Base-by-base conservation (phyloP, 768 basidiomycete species). In the Albatrellus ellisii region DNA sequence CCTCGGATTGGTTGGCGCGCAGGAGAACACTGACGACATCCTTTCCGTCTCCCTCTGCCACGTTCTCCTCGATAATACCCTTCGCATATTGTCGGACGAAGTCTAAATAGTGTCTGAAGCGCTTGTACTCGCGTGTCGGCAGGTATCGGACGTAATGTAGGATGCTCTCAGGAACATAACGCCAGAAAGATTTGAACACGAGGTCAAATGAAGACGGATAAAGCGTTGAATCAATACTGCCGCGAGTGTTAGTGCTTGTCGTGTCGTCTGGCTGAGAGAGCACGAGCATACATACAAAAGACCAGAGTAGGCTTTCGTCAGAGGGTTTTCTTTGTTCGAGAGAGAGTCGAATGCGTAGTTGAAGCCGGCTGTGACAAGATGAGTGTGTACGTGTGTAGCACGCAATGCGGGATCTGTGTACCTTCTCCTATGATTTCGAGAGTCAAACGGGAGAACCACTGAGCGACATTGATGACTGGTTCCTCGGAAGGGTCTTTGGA, bases 361-460 rank as follows among this genome's bases (percentile, higher is more conserved):
- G 37, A 50, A 50, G n/a, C 46, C 46, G 24, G 48, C 48, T 50
- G 18, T 7, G 34, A 36, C 12, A 1, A n/a, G 8, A 5, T 29
- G 8, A 22, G 11, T 15, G 15, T 18, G 42, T 4, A 36, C 14
- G 32, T 28, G 12, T 12, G 9, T 3, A 15, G 20, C 12, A 18
- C 25, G 28, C 2, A n/a, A 26, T 5, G n/a, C 4, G 7, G 6
- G 21, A 6, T 21, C 12, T 5, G 34, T 38, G 25, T 21, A 58
- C 56, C 46, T 46, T 56, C 50, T 1, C 52, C 55, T 26, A 58
- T 58, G 20, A 55, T 42, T 26, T 58, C 56, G 3, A 58, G 41
- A 12, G 56, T 52, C 29, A 48, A 46, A 10, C 52, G 45, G 18
- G 55, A 48, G 12, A 57, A 46, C 55, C 55, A 56, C 2, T 42